These are phyloP conservation scores for Sonneratia caseolaris DNA, from an alignment of 345 rosid species.

Conservation along the genomic window DNA sequence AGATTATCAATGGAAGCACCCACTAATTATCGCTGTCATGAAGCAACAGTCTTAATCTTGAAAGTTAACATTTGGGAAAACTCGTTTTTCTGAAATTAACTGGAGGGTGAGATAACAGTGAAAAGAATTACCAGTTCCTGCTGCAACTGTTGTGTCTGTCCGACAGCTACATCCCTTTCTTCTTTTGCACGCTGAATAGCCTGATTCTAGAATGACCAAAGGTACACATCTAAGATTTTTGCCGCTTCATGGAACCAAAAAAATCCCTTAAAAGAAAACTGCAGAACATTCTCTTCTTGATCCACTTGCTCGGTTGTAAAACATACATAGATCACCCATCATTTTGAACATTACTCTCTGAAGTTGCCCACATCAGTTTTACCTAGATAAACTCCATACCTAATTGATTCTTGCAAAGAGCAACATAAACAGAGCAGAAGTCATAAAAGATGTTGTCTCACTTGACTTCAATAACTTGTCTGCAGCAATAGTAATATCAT, in stretches of 20 bases:
- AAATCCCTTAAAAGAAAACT: not conserved
- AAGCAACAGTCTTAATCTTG: not conserved
- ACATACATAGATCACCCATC: not conserved
- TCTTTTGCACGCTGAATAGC: conserved; percentile 59
- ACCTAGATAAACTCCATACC: not conserved
- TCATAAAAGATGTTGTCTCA: not conserved
- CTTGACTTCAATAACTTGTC: not conserved
- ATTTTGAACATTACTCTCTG: not conserved
- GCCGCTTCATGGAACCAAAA: not conserved
- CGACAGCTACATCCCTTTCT: conserved; percentile 70
- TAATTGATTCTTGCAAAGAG: not conserved
- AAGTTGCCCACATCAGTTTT: not conserved
- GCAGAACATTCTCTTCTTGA: not conserved
- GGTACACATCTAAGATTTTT: not conserved
- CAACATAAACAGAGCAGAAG: not conserved
- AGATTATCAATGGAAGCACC: not conserved
- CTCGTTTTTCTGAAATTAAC: not conserved
- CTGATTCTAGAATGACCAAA: conserved; percentile 24
- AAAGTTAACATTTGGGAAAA: not conserved
- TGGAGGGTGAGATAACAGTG: not conserved
- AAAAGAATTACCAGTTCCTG: conserved; percentile 55
- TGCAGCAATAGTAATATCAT: not conserved
- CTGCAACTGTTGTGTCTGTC: conserved; percentile 67
- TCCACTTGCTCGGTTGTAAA: not conserved
- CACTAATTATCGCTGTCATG: not conserved